A percentile compares a stretch with the other conserved stretches of the same genome.
Evolutionary conservation across 352 stramenopile genomes (phyloP).

Genomic region (Globisporangium paroecandrum): DNA sequence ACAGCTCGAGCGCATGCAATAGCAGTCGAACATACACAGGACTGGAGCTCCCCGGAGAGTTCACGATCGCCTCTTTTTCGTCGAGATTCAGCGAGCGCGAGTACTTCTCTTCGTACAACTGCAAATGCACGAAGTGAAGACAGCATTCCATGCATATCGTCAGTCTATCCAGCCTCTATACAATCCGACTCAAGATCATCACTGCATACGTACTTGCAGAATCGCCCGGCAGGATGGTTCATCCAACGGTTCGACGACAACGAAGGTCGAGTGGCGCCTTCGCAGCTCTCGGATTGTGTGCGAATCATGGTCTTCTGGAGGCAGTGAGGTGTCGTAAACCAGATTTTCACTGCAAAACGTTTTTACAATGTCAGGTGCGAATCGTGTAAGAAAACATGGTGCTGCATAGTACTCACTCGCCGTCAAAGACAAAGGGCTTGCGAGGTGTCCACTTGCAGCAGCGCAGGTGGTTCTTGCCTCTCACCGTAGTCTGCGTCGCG

Average conservation of each 20-base stretch:
- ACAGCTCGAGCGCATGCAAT: slow-evolving; percentile 58
- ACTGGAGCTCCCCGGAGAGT: slow-evolving; percentile 54
- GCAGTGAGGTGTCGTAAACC: slow-evolving; percentile 57
- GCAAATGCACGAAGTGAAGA: not conserved
- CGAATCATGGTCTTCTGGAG: slow-evolving; percentile 42
- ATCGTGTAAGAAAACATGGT: not conserved
- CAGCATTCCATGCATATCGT: not conserved
- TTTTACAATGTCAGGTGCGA: not conserved
- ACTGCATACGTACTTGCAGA: slow-evolving; percentile 32
- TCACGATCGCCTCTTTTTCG: slow-evolving; percentile 43
- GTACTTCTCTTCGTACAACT: slow-evolving; percentile 38
- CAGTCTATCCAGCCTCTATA: not conserved
- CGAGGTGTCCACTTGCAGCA: slow-evolving; percentile 40
- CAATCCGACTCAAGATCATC: not conserved
- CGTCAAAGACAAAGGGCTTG: slow-evolving; percentile 58
- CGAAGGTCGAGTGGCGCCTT: slow-evolving; percentile 51
- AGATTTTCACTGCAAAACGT: slow-evolving; percentile 41
- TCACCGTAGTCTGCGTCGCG: slow-evolving; percentile 34
- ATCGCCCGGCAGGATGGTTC: slow-evolving; percentile 60
- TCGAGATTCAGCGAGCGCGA: slow-evolving; percentile 24
- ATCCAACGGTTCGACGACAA: slow-evolving; percentile 70
- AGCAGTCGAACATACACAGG: slow-evolving; percentile 65
- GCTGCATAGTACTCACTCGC: slow-evolving; percentile 35
- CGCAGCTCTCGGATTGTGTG: slow-evolving; percentile 74
- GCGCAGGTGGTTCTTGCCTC: slow-evolving; percentile 29